phyloP scores from a whole-genome alignment of 495 filamentous ascomycete genomes.

The Tuber melanosporum region DNA sequence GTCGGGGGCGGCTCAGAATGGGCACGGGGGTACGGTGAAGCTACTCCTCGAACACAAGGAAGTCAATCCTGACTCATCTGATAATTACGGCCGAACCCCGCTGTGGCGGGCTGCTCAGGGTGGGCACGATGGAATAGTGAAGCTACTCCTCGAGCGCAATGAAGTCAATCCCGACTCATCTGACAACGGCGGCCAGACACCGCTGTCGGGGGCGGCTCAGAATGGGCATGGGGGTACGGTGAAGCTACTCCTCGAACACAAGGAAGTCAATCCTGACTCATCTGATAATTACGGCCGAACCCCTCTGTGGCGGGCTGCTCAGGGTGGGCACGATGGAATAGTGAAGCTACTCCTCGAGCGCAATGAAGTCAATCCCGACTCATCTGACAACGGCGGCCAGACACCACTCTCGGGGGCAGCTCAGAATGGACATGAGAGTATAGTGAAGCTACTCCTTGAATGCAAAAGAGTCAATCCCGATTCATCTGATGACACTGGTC shows the following conservation, averaged over 20 bases:
- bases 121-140: not conserved
- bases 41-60: constrained; percentile 7
- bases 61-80: not conserved
- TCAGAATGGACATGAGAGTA: not conserved
- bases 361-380: constrained; percentile 14
- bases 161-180: constrained; percentile 15
- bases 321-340: not conserved
- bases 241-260: constrained; percentile 8
- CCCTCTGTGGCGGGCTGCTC: not conserved
- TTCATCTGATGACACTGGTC: constrained; percentile 10
- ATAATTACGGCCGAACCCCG: not conserved
- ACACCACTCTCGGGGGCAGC: not conserved
- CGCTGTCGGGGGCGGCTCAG: constrained; percentile 21
- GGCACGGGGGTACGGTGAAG: constrained; percentile 12
- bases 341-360: not conserved
- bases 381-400: constrained; percentile 5
- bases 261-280: not conserved
- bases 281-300: not conserved
- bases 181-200: constrained; percentile 14
- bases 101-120: not conserved
- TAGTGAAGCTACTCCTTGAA: not conserved
- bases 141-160: not conserved
- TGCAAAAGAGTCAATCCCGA: constrained; percentile 11
- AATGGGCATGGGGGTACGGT: constrained; percentile 14
- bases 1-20: constrained; percentile 17